These are phyloP conservation scores for Camelina hispida DNA, from an alignment of 345 rosid genomes.

Conservation along the genomic window DNA sequence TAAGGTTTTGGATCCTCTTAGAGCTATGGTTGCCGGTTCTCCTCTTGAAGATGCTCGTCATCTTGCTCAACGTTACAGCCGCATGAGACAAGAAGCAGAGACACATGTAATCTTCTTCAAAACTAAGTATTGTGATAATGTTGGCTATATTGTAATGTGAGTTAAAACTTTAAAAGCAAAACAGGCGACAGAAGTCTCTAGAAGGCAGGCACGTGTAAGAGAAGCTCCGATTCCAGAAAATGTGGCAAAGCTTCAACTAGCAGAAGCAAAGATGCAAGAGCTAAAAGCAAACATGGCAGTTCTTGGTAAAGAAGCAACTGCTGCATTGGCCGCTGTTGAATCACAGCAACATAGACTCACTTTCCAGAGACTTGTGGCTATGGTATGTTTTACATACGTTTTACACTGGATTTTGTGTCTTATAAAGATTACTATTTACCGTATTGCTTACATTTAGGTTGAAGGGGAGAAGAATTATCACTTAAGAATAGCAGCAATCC, in stretches of 20 bases:
- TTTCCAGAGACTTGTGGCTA: conserved; percentile 90
- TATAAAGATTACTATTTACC: background rate
- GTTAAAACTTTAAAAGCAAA: conserved; percentile 45
- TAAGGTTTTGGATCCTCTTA: conserved; percentile 81
- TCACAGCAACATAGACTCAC: conserved; percentile 91
- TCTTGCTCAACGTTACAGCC: conserved; percentile 97
- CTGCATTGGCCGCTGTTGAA: conserved; percentile 96
- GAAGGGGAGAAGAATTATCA: conserved; percentile 94
- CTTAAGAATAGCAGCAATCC: conserved; percentile 84
- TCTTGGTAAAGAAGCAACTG: conserved; percentile 95
- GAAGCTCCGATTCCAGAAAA: conserved; percentile 92
- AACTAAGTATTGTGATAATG: conserved; percentile 6
- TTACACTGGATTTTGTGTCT: conserved; percentile 16
- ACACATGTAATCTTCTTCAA: conserved; percentile 57
- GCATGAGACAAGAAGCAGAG: conserved; percentile 99
- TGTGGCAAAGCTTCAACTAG: conserved; percentile 85
- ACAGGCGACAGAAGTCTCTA: conserved; percentile 82
- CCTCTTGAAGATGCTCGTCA: conserved; percentile 96
- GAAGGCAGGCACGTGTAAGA: conserved; percentile 77
- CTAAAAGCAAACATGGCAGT: conserved; percentile 90
- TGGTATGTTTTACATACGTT: conserved; percentile 57
- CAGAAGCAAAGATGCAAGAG: conserved; percentile 87
- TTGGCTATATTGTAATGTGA: conserved; percentile 40
- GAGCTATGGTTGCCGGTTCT: conserved; percentile 79
- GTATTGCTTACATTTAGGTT: conserved; percentile 50